phyloP scores from a whole-genome alignment of 805 yeast species.

The Ogataea minuta region DNA sequence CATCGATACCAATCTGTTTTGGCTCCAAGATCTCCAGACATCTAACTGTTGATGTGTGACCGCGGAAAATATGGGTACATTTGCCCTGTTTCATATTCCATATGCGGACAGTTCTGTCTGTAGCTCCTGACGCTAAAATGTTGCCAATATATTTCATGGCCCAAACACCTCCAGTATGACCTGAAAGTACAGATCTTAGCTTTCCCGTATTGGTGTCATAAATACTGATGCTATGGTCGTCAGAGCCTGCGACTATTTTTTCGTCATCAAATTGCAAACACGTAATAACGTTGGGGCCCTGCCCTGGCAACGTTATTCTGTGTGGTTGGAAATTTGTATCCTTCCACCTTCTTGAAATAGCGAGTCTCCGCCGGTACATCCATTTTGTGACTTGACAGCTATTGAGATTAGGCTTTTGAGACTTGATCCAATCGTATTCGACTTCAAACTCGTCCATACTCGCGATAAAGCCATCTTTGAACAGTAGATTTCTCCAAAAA shows the following conservation, averaged over 20 bases:
- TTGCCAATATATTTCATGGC: slow-evolving; percentile 84
- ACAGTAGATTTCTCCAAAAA: slow-evolving; percentile 69
- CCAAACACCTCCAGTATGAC: slow-evolving; percentile 99
- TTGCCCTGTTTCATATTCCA: slow-evolving; percentile 86
- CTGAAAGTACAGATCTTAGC: slow-evolving; percentile 59
- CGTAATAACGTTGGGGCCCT: slow-evolving; percentile 82
- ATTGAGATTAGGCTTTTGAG: slow-evolving; percentile 10
- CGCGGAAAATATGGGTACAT: slow-evolving; percentile 88
- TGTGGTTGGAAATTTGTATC: slow-evolving; percentile 66
- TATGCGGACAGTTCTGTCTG: slow-evolving; percentile 89
- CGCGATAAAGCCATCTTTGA: slow-evolving; percentile 58
- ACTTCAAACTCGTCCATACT: slow-evolving; percentile 42
- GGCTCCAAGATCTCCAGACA: slow-evolving; percentile 84
- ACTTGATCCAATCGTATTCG: slow-evolving; percentile 22
- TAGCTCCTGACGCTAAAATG: slow-evolving; percentile 88
- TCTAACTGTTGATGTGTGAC: slow-evolving; percentile 91
- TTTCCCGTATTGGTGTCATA: slow-evolving; percentile 75
- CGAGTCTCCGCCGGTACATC: slow-evolving; percentile 57
- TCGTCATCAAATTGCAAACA: slow-evolving; percentile 92
- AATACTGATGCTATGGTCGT: slow-evolving; percentile 77
- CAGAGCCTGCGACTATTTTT: slow-evolving; percentile 88
- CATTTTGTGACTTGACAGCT: slow-evolving; percentile 24
- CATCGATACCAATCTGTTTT: slow-evolving; percentile 57
- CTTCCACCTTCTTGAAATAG: slow-evolving; percentile 76
- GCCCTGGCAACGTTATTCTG: slow-evolving; percentile 63